Evolutionary conservation across 805 yeast species (phyloP), one percentile per base, ranked within the genome.

Genomic region (Saccharomycopsis javanensis): DNA sequence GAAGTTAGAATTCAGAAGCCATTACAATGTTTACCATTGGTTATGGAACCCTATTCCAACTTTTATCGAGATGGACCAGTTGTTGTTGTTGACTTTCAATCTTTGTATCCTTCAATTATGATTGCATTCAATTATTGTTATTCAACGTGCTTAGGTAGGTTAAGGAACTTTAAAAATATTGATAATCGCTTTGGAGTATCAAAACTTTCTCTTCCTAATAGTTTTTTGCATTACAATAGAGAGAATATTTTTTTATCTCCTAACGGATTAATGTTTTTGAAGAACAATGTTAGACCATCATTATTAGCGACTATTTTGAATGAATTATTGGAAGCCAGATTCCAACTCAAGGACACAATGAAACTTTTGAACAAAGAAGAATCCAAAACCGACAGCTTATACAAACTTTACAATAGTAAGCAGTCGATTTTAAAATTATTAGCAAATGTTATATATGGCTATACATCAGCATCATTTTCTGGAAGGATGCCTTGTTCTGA

Each of bases 401-500:
- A 52, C 11, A 27, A 58, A 16, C 70, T 86, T 3, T 79, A 86
- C 65, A 80, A 88, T 64, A 85, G 86, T 58, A 75, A 92, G 56
- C 99, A 94, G 64, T 68, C 88, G 45, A 98, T 97, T 0, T 72
- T 94, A 61, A 94, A 94, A 66, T 72, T 92, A 52, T 83, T 90
- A 48, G 97, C 99, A 0, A 91, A 90, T 68, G 99, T 94, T 7
- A 92, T 97, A 0, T 94, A 94, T 71, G 99, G 99, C 0, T 94
- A 94, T 66, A 79, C 97, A 0, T 86, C 97, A 0, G 99, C 99
- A 0, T 82, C 96, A 0, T 94, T 86, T 66, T 88, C 96, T 7
- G 99, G 99, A 0, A 74, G 99, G 61, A 94, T 94, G 99, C 98
- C 99, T 0, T 88, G 94, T 64, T 83, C 96, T 0, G 98, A 91